Percentiles rank a stretch among this genome's conserved stretches.
Evolutionary conservation across 2,329 filamentous ascomycete species (phyloP).

Genomic region (Lachnum nothofagi): DNA sequence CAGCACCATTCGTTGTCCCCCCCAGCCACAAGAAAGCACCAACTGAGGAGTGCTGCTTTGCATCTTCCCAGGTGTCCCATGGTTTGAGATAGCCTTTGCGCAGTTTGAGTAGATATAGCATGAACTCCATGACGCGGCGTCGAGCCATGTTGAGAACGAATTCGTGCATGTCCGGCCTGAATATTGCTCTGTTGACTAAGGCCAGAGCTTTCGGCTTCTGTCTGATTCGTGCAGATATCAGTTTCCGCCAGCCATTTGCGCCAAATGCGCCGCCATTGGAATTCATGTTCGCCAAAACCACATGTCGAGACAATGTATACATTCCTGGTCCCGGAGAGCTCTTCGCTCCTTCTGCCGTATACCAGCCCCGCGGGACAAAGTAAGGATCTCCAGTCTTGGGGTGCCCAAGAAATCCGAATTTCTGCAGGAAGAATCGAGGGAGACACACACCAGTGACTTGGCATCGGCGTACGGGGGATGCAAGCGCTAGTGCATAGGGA

Average conservation of each 20-base stretch:
- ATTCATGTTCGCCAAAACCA: neutral
- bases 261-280: neutral
- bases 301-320: neutral
- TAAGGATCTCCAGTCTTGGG: conserved; percentile 50
- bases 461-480: conserved; percentile 55
- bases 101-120: conserved; percentile 39
- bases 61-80: conserved; percentile 40
- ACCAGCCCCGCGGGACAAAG: conserved; percentile 47
- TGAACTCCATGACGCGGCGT: conserved; percentile 40
- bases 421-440: conserved; percentile 59
- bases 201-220: neutral
- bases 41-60: conserved; percentile 34
- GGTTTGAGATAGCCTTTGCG: conserved; percentile 40
- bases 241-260: neutral
- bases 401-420: conserved; percentile 52
- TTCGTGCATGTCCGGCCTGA: conserved; percentile 52
- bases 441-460: conserved; percentile 43
- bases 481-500: conserved; percentile 60
- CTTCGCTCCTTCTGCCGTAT: neutral
- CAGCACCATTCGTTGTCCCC: neutral
- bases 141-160: conserved; percentile 49
- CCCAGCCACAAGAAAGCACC: conserved; percentile 28
- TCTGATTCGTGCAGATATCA: conserved; percentile 5
- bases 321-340: neutral
- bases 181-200: conserved; percentile 32